A percentile compares a stretch with the other conserved stretches of the same genome.
These are phyloP conservation scores for Sporothrix globosa DNA, from an alignment of 2,329 filamentous ascomycete genomes.

Conservation along the genomic window DNA sequence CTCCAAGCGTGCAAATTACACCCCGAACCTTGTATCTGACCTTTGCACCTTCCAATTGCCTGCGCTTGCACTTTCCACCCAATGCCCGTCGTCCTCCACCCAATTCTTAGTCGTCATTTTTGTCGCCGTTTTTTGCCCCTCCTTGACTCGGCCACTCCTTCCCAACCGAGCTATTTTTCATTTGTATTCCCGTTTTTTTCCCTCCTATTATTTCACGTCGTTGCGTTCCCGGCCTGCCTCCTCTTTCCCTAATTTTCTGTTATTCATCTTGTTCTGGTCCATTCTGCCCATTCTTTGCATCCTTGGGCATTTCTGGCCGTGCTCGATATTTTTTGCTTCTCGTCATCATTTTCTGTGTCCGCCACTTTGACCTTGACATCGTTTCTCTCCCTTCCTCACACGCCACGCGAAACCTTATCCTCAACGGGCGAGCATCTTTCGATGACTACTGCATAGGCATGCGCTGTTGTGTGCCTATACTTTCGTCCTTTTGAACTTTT, in stretches of 20 bases:
- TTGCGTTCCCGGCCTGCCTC: slow-evolving; percentile 18
- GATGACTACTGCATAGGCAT: slow-evolving; percentile 1
- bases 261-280: slow-evolving; percentile 16
- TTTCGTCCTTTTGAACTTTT: background rate
- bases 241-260: slow-evolving; percentile 28
- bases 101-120: slow-evolving; percentile 33
- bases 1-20: slow-evolving; percentile 4
- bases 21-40: slow-evolving; percentile 2
- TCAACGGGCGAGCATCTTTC: background rate
- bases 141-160: slow-evolving; percentile 34
- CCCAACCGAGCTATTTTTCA: slow-evolving; percentile 34
- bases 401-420: background rate
- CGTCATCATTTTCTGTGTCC: slow-evolving; percentile 12
- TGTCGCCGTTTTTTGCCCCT: slow-evolving; percentile 34
- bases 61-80: slow-evolving; percentile 9
- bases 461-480: background rate
- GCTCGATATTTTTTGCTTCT: slow-evolving; percentile 13
- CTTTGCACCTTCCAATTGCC: background rate
- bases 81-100: slow-evolving; percentile 18
- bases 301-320: slow-evolving; percentile 5
- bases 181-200: slow-evolving; percentile 23
- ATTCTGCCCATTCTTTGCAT: slow-evolving; percentile 18
- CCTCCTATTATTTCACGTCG: slow-evolving; percentile 27
- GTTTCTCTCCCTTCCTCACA: slow-evolving; percentile 3
- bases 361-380: slow-evolving; percentile 3